Conservation (phyloP, 768 basidiomycete genomes). For the Lactifluus subvellereus region DNA sequence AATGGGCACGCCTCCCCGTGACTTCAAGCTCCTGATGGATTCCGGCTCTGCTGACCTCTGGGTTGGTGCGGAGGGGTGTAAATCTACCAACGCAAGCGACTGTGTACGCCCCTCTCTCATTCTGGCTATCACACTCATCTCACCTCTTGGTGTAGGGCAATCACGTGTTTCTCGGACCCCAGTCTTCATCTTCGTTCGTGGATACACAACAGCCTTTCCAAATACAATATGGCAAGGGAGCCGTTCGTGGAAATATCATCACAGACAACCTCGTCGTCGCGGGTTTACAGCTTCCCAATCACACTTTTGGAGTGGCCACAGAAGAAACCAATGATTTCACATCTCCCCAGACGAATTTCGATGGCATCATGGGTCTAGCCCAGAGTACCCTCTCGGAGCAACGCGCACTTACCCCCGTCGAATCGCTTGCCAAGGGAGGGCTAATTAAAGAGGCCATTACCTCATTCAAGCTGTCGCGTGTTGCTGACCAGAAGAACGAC, state of each 20-base stretch:
- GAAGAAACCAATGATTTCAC: slow-evolving; percentile 60
- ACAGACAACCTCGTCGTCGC: slow-evolving; percentile 60
- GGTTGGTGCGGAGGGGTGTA: slow-evolving; percentile 36
- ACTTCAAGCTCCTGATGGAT: slow-evolving; percentile 43
- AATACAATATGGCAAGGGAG: slow-evolving; percentile 65
- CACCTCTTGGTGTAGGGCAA: slow-evolving; percentile 39
- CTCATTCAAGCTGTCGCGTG: slow-evolving; percentile 75
- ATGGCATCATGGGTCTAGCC: slow-evolving; percentile 75
- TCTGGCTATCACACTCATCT: neutral
- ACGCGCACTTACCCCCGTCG: slow-evolving; percentile 58
- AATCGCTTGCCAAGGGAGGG: slow-evolving; percentile 54
- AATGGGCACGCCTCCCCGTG: slow-evolving; percentile 40
- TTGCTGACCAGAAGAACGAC: slow-evolving; percentile 62
- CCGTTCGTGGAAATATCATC: slow-evolving; percentile 58
- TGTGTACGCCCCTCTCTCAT: slow-evolving; percentile 34
- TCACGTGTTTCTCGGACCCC: slow-evolving; percentile 59
- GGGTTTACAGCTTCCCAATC: slow-evolving; percentile 49
- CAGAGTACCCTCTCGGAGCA: slow-evolving; percentile 65
- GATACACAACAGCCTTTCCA: slow-evolving; percentile 46
- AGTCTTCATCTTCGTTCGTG: slow-evolving; percentile 57
- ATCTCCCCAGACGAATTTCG: slow-evolving; percentile 43
- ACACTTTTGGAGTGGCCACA: slow-evolving; percentile 64
- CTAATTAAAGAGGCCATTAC: slow-evolving; percentile 59
- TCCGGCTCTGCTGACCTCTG: slow-evolving; percentile 44
- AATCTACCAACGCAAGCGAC: slow-evolving; percentile 30